These are phyloP conservation scores for Cardamine chenopodiifolia DNA, from an alignment of 345 rosid genomes.

Conservation along the genomic window DNA sequence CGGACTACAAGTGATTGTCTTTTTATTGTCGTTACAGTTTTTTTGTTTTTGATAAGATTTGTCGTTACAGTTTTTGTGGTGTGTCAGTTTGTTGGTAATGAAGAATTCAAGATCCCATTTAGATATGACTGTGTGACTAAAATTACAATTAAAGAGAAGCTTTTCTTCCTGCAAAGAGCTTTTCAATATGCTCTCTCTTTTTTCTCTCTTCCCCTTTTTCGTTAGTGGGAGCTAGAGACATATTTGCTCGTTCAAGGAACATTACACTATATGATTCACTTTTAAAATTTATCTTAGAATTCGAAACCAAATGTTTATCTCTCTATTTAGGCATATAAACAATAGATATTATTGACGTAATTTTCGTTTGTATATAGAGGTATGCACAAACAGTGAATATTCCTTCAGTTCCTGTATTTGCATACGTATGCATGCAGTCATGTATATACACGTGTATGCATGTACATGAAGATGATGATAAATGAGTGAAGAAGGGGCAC, in stretches of 20 bases:
- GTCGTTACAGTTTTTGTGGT: conserved; percentile 17
- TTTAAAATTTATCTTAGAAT: conserved; percentile 21
- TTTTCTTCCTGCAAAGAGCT: conserved; percentile 35
- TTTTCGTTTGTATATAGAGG: conserved; percentile 4
- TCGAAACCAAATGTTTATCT: conserved; percentile 18
- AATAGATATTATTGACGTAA: conserved; percentile 18
- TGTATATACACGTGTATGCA: conserved; percentile 30
- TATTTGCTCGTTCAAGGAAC: conserved; percentile 38
- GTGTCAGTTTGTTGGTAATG: conserved; percentile 37
- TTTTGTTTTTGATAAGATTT: background rate
- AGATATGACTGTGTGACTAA: conserved; percentile 33
- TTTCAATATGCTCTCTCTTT: conserved; percentile 32
- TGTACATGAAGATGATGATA: conserved; percentile 30
- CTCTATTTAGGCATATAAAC: conserved; percentile 11
- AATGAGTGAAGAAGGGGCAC: conserved; percentile 33
- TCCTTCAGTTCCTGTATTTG: background rate
- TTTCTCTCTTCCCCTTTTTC: conserved; percentile 26
- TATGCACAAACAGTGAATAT: conserved; percentile 33
- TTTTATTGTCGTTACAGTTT: conserved; percentile 19
- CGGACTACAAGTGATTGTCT: conserved; percentile 10
- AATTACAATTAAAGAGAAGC: conserved; percentile 30
- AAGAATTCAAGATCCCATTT: conserved; percentile 37
- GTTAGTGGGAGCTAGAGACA: conserved; percentile 42
- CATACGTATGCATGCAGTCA: conserved; percentile 46
- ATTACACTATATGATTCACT: conserved; percentile 28